Base-by-base conservation (phyloP, 495 filamentous ascomycete genomes). In the Darksidea phi region DNA sequence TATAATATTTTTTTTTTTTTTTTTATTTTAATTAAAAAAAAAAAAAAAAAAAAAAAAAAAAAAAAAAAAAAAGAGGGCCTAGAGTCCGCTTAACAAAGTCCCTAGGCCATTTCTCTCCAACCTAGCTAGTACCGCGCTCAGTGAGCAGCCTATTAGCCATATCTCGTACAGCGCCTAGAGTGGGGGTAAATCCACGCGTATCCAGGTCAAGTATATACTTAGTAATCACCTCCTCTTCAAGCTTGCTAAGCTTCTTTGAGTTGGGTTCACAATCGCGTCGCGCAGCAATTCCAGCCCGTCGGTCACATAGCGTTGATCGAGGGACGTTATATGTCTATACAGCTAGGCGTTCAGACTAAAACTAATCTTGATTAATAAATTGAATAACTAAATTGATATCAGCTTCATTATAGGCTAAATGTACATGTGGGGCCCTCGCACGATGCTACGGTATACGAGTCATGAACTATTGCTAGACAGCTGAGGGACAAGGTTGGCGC, bases 81-180 rank as follows among this genome's bases (percentile, higher is more conserved):
- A n/a, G 24, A 46, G 63, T 57, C 24, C 70, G 67, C 52, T 71
- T 53, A 41, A 77, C 55, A 59, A 77, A 79, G 38, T 64, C 66
- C 36, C 65, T 24, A 6, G 61, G 61, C 71, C 65, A 71, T 34
- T 55, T 63, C 32, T 49, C 65, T 25, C 74, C 67, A 23, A 75
- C 71, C 49, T 17, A 61, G 46, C 48, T 41, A 21, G 46, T 45
- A 34, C 64, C 58, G 24, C 68, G 56, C 26, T 48, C 28, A 48
- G 45, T 26, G 20, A 71, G 70, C 8, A 78, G 62, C 46, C 57
- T 50, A 65, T 75, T 70, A n/a, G 73, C 74, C 55, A 77, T 79
- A 70, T 78, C 72, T 74, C 51, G 49, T 28, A 62, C 15, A 15
- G 10, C 10, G 17, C 2, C 43, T 23, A 48, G 37, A 17, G 43